Evolutionary conservation across 2,329 filamentous ascomycete species (phyloP).

Genomic region (Aureobasidium lini): DNA sequence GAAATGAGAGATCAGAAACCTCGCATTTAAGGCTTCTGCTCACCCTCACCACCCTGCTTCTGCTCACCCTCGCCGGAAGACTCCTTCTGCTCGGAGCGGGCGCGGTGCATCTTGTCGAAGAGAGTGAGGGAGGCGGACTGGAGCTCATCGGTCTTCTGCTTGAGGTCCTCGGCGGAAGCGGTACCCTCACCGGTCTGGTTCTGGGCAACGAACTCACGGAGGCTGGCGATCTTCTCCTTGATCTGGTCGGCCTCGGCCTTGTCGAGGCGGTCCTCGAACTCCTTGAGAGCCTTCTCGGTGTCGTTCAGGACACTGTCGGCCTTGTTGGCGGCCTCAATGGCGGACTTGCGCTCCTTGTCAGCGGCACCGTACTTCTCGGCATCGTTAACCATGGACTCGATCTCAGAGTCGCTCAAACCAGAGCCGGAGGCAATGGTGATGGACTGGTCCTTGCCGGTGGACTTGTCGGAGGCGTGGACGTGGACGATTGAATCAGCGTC

Average conservation of each 20-base stretch:
- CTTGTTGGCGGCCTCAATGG: constrained; percentile 95
- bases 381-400: constrained; percentile 91
- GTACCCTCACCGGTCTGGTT: constrained; percentile 86
- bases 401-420: constrained; percentile 85
- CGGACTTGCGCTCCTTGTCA: constrained; percentile 93
- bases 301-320: constrained; percentile 95
- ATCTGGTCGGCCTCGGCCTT: constrained; percentile 91
- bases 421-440: constrained; percentile 99
- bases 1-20: not conserved
- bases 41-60: constrained; percentile 29
- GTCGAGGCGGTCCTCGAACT: constrained; percentile 97
- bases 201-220: constrained; percentile 77
- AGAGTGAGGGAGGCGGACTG: constrained; percentile 92
- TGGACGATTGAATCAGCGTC: constrained; percentile 99
- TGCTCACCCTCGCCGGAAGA: constrained; percentile 35
- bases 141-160: constrained; percentile 97
- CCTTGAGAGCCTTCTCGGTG: constrained; percentile 97
- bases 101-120: constrained; percentile 99
- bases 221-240: constrained; percentile 89
- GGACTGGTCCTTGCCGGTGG: constrained; percentile 90
- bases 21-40: constrained; percentile 27
- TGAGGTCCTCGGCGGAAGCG: constrained; percentile 84
- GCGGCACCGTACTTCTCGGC: constrained; percentile 98
- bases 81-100: constrained; percentile 52
- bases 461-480: constrained; percentile 98